Base-by-base conservation (phyloP, 305 asterid species). In the Fraxinus dipetala region DNA sequence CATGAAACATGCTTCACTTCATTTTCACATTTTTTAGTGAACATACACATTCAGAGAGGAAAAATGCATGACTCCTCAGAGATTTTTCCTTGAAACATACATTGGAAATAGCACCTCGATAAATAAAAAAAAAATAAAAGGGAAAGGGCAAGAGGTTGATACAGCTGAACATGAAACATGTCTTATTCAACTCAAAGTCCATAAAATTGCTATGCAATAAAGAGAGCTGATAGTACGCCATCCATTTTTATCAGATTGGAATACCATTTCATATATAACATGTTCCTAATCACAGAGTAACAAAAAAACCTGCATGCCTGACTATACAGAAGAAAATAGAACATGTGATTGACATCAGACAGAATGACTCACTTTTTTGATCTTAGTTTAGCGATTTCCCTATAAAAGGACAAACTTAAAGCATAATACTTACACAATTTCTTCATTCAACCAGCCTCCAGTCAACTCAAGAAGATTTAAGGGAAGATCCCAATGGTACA, bases 391-490 rank as follows among this genome's bases (percentile, higher is more conserved):
- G 24, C 26, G 9, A 54, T n/a, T 54, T 54, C 65, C 65, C 22
- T 8, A 54, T 18, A 43, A 51, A 3, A 38, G 82, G 74, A 83
- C 89, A 45, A 13, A 13, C 18, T 13, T 3, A 45, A 45, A 45
- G 56, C n/a, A 9, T 45, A 45, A 45, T 45, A 4, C 56, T 88
- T 88, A 87, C 93, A 89, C 86, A 81, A 86, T 89, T 31, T 84
- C 61, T 80, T 89, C 73, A 70, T 80, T 80, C 81, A 87, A 83
- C 91, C 91, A 91, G 75, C 94, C 94, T 6, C 91, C 93, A 70
- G 83, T 79, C 10, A 90, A 86, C 59, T 91, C 88, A 34, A 77
- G 80, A 76, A 63, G 90, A 85, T 83, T 81, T 74, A 85, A 85
- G 56, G 93, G 90, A 76, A 85, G 86, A 87, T 85, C 87, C 87